These are phyloP conservation scores for Ustilago crameri DNA, from an alignment of 1,284 basidiomycete species.

Conservation along the genomic window DNA sequence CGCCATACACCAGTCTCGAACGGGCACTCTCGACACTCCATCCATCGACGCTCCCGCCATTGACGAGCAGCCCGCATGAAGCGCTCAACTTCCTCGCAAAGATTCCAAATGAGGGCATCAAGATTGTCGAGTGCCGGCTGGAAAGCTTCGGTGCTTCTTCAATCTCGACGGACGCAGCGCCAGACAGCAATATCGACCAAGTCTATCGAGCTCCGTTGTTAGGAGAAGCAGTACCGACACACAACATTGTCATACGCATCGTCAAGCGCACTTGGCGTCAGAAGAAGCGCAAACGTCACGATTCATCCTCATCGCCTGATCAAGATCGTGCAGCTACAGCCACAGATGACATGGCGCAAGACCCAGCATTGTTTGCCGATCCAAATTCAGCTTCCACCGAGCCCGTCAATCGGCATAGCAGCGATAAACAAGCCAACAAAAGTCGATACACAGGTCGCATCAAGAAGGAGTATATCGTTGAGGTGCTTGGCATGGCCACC, in stretches of 20 bases:
- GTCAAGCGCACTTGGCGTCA: conserved; percentile 50
- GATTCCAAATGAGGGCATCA: conserved; percentile 34
- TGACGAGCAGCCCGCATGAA: conserved; percentile 37
- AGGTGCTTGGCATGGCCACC: conserved; percentile 79
- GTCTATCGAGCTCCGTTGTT: conserved; percentile 43
- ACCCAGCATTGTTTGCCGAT: conserved; percentile 25
- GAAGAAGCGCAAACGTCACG: conserved; percentile 33
- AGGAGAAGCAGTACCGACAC: conserved; percentile 41
- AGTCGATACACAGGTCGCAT: conserved; percentile 50
- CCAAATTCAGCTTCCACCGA: background rate
- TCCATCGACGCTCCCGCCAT: conserved; percentile 34
- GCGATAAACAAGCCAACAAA: background rate
- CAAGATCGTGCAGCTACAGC: no score
- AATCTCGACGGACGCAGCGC: background rate
- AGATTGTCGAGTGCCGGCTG: conserved; percentile 56
- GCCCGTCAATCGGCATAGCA: background rate
- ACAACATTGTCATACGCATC: conserved; percentile 51
- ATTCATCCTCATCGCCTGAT: background rate
- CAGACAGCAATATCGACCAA: conserved; percentile 4
- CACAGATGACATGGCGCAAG: conserved; percentile 7
- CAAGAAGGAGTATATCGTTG: conserved; percentile 76
- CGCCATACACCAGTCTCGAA: conserved; percentile 28
- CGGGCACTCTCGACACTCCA: conserved; percentile 55
- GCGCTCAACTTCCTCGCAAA: conserved; percentile 51
- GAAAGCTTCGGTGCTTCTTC: conserved; percentile 8